Evolutionary conservation across 495 filamentous ascomycete genomes (phyloP).

Genomic region (Oidiodendron maius): DNA sequence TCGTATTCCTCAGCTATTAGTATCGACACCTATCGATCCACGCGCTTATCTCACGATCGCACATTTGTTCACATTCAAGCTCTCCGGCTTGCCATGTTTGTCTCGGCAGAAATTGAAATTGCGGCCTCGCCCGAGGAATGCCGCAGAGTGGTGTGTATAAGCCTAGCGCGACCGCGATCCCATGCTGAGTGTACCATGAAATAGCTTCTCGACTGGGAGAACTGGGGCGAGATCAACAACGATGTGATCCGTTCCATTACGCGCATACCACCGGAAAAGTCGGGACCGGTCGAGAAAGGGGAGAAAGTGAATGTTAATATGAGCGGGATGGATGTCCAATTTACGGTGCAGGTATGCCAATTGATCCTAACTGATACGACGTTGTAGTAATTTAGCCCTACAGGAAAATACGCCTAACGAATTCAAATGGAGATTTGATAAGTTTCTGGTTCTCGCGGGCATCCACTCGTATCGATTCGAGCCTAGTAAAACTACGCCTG

Average conservation of each 20-base stretch:
- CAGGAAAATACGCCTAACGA: slow-evolving; percentile 5
- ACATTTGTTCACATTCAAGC: too few species aligned
- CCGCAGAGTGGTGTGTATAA: slow-evolving; percentile 4
- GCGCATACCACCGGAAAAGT: not conserved
- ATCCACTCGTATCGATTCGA: slow-evolving; percentile 6
- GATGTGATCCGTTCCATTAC: slow-evolving; percentile 1
- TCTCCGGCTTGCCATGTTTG: too few species aligned
- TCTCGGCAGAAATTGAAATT: slow-evolving; percentile 13
- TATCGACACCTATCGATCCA: too few species aligned
- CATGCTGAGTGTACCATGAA: too few species aligned
- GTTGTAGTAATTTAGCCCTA: too few species aligned
- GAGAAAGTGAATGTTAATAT: slow-evolving; percentile 1
- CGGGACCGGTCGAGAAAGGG: not conserved
- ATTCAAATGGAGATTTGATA: slow-evolving; percentile 8
- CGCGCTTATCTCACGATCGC: too few species aligned
- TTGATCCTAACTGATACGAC: too few species aligned
- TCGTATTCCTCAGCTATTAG: too few species aligned
- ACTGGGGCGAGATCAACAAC: slow-evolving; percentile 1
- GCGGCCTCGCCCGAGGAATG: slow-evolving; percentile 5
- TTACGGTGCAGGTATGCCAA: not conserved
- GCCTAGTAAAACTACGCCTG: slow-evolving; percentile 3
- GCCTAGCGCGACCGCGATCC: not conserved
- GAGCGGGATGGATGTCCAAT: not conserved
- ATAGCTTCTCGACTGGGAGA: not conserved
- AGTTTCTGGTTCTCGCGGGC: not conserved